Conservation (phyloP, 768 basidiomycete genomes). For the Macrolepiota fuliginosa region DNA sequence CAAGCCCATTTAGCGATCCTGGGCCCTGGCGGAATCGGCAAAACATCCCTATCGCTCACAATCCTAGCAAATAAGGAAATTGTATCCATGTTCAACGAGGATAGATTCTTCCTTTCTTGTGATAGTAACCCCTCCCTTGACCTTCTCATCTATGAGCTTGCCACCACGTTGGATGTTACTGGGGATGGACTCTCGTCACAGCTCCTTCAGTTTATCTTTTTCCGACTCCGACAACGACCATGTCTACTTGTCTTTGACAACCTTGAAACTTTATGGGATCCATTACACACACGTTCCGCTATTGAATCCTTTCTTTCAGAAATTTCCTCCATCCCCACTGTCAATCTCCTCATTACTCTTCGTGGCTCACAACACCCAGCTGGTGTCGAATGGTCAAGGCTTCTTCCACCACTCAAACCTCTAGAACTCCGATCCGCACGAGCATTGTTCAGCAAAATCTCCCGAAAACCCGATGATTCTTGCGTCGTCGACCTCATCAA, state of each 20-base stretch:
- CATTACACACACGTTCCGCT: slow-evolving; percentile 19
- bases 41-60: slow-evolving; percentile 29
- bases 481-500: slow-evolving; percentile 22
- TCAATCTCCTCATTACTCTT: slow-evolving; percentile 27
- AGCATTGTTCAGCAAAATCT: slow-evolving; percentile 24
- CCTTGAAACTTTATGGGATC: slow-evolving; percentile 32
- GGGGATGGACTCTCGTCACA: slow-evolving; percentile 13
- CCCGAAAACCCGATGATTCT: slow-evolving; percentile 19
- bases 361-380: slow-evolving; percentile 28
- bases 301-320: slow-evolving; percentile 24
- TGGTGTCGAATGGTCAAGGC: slow-evolving; percentile 22
- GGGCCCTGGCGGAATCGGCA: slow-evolving; percentile 32
- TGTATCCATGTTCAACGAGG: slow-evolving; percentile 13
- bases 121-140: slow-evolving; percentile 24
- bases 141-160: slow-evolving; percentile 22
- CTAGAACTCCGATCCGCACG: slow-evolving; percentile 23
- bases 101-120: slow-evolving; percentile 28
- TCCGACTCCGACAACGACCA: slow-evolving; percentile 11
- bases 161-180: slow-evolving; percentile 16
- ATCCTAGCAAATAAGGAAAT: slow-evolving; percentile 23
- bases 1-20: slow-evolving; percentile 18
- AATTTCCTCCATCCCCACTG: slow-evolving; percentile 17
- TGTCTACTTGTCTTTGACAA: slow-evolving; percentile 29
- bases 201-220: slow-evolving; percentile 18
- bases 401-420: slow-evolving; percentile 25